Percentiles rank a stretch among this genome's conserved stretches.
phyloP scores from a whole-genome alignment of 192 early-diverging fungal species.

The Mortierella hygrophila region DNA sequence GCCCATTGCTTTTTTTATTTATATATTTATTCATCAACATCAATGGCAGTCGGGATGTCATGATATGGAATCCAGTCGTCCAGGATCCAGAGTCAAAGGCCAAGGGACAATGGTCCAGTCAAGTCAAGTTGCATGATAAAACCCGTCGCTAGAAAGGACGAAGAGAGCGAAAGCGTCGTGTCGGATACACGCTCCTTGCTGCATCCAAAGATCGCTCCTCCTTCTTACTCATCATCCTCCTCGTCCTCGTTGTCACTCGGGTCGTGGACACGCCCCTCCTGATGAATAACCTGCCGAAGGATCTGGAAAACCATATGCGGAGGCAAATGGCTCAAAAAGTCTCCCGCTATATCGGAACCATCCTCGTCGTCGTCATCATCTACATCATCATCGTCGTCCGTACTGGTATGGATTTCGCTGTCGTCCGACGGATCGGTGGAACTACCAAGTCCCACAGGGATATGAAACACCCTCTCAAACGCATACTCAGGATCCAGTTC shows the following conservation, averaged over 20 bases:
- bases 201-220: no score
- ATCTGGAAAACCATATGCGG: conserved; percentile 24
- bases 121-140: no score
- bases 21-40: no score
- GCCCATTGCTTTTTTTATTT: no score
- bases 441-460: no score
- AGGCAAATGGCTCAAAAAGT: not conserved
- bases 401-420: not conserved
- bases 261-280: not conserved
- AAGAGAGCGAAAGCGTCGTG: no score
- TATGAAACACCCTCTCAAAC: not conserved
- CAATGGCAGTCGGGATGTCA: no score
- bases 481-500: conserved; percentile 24
- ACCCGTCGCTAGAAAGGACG: no score
- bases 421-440: not conserved
- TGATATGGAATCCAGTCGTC: no score
- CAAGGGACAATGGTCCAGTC: no score
- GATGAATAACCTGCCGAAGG: conserved; percentile 14
- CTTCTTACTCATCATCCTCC: not conserved
- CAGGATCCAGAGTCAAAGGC: no score
- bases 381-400: conserved; percentile 8
- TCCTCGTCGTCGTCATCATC: conserved; percentile 15
- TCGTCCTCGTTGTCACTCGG: not conserved
- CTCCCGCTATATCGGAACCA: not conserved
- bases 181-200: no score